Evolutionary conservation across 2,329 filamentous ascomycete species (phyloP).

Genomic region (Diaporthe citri): DNA sequence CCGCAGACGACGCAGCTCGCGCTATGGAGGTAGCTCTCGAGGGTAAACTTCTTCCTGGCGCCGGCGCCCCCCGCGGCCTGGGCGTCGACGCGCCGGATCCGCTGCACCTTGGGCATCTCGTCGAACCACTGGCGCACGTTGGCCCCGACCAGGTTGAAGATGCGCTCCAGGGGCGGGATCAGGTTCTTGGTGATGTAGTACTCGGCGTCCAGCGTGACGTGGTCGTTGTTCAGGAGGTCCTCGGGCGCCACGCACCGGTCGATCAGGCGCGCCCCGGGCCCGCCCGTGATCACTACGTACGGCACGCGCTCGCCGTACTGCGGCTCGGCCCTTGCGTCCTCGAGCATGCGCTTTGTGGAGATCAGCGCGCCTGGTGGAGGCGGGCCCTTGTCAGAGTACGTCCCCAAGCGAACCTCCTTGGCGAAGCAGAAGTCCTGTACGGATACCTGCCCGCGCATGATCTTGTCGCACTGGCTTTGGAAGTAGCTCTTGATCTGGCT

Average conservation of each 20-base stretch:
- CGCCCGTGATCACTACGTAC: constrained; percentile 92
- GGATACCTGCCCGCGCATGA: constrained; percentile 88
- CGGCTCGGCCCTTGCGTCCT: constrained; percentile 87
- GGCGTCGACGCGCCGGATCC: constrained; percentile 73
- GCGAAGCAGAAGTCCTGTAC: constrained; percentile 98
- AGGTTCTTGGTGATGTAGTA: constrained; percentile 98
- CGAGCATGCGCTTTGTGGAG: constrained; percentile 86
- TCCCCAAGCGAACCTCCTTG: constrained; percentile 89
- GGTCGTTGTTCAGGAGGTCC: constrained; percentile 79
- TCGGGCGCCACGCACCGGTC: constrained; percentile 94
- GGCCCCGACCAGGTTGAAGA: constrained; percentile 95
- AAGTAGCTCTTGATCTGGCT: constrained; percentile 92
- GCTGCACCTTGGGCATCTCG: constrained; percentile 93
- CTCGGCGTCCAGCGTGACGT: constrained; percentile 88
- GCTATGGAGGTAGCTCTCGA: constrained; percentile 94
- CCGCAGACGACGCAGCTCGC: constrained; percentile 84
- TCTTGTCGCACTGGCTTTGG: constrained; percentile 89
- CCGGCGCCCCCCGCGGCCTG: constrained; percentile 44
- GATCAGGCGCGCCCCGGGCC: constrained; percentile 85
- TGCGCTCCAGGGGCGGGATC: constrained; percentile 93
- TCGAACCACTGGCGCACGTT: constrained; percentile 94
- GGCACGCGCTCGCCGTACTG: constrained; percentile 96
- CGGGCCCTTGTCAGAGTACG: constrained; percentile 84
- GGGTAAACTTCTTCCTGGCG: constrained; percentile 71
- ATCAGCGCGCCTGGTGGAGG: constrained; percentile 91